phyloP scores from a whole-genome alignment of 2,329 filamentous ascomycete species.

The Byssoonygena ceratinophila region DNA sequence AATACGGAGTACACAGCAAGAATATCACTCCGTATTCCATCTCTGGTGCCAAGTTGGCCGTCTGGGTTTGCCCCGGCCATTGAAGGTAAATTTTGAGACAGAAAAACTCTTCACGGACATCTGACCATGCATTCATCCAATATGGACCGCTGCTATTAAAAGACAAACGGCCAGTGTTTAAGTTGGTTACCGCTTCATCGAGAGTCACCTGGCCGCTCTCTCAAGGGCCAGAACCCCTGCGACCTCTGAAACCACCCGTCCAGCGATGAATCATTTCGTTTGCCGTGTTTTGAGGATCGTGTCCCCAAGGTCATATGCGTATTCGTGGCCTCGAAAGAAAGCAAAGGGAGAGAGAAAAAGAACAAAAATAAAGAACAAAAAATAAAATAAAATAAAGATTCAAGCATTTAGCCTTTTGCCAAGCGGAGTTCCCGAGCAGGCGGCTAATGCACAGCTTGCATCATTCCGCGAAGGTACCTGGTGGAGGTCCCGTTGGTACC shows the following conservation, averaged over 20 bases:
- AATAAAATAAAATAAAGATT: not conserved
- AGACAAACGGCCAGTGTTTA: no score
- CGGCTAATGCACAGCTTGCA: slow-evolving; percentile 7
- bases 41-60: not conserved
- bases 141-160: not conserved
- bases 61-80: not conserved
- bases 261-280: no score
- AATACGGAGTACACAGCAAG: no score
- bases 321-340: not conserved
- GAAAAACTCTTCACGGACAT: not conserved
- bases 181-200: no score
- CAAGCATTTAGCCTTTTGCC: not conserved
- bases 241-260: no score
- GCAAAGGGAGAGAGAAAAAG: not conserved
- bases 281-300: no score
- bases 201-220: no score
- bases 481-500: not conserved
- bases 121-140: not conserved
- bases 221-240: no score
- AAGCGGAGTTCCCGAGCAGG: slow-evolving; percentile 10
- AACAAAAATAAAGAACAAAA: not conserved
- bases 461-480: slow-evolving; percentile 5
- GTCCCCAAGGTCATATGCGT: no score
- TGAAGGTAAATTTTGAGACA: not conserved
- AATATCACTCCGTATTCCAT: not conserved